Evolutionary conservation across 208 protist genomes (phyloP).

Genomic region (Strigomonas culicis): DNA sequence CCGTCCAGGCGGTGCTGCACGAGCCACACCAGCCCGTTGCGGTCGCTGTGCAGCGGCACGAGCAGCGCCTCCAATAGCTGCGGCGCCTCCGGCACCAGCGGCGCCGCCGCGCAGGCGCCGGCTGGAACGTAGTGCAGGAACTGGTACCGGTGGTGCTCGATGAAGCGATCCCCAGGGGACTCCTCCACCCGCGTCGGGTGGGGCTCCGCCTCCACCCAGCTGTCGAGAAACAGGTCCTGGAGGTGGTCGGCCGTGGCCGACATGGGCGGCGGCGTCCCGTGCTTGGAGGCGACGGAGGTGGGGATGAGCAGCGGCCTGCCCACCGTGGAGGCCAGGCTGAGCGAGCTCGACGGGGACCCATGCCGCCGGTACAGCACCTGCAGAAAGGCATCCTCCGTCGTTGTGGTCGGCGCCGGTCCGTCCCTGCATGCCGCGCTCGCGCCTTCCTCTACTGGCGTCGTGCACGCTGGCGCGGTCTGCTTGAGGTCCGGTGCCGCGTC

Average conservation of each 20-base stretch:
- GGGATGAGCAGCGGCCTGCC: neutral
- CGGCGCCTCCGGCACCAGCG: neutral
- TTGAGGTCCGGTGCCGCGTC: neutral
- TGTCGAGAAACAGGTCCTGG: neutral
- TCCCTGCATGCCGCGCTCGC: neutral
- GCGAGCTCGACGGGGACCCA: neutral
- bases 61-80: neutral
- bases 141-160: constrained; percentile 54
- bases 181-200: constrained; percentile 5
- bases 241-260: neutral
- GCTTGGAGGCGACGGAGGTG: neutral
- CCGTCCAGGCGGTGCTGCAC: constrained; percentile 46
- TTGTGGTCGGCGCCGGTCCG: neutral
- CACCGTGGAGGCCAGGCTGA: neutral
- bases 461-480: too few species aligned
- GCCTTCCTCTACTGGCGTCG: too few species aligned
- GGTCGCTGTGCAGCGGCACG: constrained; percentile 29
- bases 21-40: constrained; percentile 62
- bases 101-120: too few species aligned
- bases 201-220: neutral
- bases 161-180: constrained; percentile 49
- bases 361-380: neutral
- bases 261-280: neutral
- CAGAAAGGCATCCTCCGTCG: neutral
- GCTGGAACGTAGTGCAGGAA: constrained; percentile 34